A percentile compares a stretch with the other conserved stretches of the same genome.
Evolutionary conservation across 257 asterid species (phyloP).

Genomic region (Hygrophila difformis): DNA sequence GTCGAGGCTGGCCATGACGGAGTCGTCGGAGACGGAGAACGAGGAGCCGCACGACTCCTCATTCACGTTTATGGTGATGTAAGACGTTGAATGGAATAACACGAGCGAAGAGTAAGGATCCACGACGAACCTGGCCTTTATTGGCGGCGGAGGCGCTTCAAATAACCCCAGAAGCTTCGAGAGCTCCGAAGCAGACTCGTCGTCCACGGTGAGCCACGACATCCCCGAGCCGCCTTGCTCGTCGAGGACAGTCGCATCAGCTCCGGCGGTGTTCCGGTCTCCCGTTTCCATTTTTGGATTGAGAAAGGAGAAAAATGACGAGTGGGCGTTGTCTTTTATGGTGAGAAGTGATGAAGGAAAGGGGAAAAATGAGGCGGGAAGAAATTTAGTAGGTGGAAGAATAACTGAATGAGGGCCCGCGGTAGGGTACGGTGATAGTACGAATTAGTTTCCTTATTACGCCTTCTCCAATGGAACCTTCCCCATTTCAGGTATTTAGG

Average conservation of each 20-base stretch:
- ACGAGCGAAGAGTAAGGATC: constrained; percentile 30
- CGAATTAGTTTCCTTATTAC: too few species aligned
- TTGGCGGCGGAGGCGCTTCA: constrained; percentile 16
- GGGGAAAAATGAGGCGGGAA: too few species aligned
- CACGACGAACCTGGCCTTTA: constrained; percentile 39
- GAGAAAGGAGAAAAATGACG: too few species aligned
- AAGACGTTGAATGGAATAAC: constrained; percentile 29
- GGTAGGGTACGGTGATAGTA: too few species aligned
- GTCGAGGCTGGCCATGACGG: constrained; percentile 51
- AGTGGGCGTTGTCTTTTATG: too few species aligned
- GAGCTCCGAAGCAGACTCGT: constrained; percentile 31
- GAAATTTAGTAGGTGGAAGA: too few species aligned
- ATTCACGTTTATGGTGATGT: constrained; percentile 48
- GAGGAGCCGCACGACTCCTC: constrained; percentile 59
- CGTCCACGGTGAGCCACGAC: constrained; percentile 30
- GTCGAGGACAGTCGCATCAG: background rate
- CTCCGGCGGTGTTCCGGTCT: background rate
- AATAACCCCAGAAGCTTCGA: constrained; percentile 27
- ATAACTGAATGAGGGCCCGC: too few species aligned
- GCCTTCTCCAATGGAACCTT: too few species aligned
- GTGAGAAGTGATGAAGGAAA: too few species aligned
- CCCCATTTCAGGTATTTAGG: too few species aligned
- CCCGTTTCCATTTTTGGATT: constrained; percentile 10
- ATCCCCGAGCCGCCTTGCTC: constrained; percentile 11
- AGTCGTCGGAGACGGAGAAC: constrained; percentile 38